phyloP scores from a whole-genome alignment of 768 basidiomycete genomes.

The Tubosaeta sp. region DNA sequence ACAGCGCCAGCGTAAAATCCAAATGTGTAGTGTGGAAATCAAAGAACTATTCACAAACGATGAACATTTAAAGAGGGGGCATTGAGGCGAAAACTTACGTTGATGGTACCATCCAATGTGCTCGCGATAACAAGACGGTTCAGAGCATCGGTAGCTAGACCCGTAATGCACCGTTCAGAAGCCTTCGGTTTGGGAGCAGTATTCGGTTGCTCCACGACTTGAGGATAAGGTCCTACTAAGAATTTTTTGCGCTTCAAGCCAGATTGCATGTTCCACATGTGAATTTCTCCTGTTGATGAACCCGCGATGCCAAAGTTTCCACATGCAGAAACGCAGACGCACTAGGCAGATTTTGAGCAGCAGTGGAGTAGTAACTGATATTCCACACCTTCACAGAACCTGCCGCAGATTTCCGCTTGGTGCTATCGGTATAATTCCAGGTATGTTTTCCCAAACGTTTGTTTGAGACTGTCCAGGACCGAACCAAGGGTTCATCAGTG shows the following conservation, averaged over 20 bases:
- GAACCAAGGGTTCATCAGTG: conserved; percentile 71
- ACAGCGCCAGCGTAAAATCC: conserved; percentile 59
- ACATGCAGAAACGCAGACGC: conserved; percentile 87
- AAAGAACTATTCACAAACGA: conserved; percentile 66
- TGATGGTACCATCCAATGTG: conserved; percentile 85
- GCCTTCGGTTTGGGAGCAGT: conserved; percentile 36
- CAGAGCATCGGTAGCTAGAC: conserved; percentile 80
- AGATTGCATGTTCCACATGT: conserved; percentile 97
- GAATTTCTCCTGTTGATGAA: conserved; percentile 72
- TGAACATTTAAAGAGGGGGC: not conserved
- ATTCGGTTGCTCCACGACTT: conserved; percentile 43
- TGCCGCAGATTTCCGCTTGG: conserved; percentile 43
- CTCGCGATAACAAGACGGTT: conserved; percentile 78
- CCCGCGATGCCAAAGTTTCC: conserved; percentile 93
- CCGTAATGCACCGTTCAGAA: conserved; percentile 62
- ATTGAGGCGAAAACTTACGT: conserved; percentile 48
- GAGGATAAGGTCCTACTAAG: conserved; percentile 58
- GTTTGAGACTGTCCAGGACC: conserved; percentile 84
- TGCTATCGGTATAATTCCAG: conserved; percentile 52
- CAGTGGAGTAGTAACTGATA: not conserved
- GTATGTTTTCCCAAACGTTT: conserved; percentile 78
- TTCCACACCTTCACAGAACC: conserved; percentile 69
- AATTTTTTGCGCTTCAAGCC: conserved; percentile 82
- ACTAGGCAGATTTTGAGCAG: conserved; percentile 34
- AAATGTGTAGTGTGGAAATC: conserved; percentile 87